phyloP scores from a whole-genome alignment of 2,329 filamentous ascomycete genomes.

The Neonectria hederae region DNA sequence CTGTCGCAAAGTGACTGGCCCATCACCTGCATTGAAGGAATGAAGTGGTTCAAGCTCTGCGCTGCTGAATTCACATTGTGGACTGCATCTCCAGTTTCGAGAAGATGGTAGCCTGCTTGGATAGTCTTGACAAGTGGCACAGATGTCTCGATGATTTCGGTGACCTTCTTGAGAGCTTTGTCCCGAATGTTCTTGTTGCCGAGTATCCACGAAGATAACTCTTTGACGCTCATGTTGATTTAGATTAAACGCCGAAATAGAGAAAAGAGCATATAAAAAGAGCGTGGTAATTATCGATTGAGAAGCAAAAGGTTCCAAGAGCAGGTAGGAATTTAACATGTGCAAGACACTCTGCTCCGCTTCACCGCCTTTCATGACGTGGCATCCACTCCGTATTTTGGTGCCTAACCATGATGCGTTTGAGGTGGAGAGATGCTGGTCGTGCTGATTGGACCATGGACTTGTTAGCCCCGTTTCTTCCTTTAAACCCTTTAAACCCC shows the following conservation, averaged over 20 bases:
- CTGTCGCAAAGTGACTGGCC: slow-evolving; percentile 48
- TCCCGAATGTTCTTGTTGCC: neutral
- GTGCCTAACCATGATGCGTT: neutral
- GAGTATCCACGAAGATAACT: neutral
- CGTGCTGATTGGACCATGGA: neutral
- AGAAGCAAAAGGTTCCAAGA: neutral
- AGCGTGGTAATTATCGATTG: neutral
- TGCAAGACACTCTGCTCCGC: neutral
- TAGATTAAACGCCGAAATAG: neutral
- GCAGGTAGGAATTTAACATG: neutral
- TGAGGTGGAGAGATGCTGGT: neutral
- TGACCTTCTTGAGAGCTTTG: neutral
- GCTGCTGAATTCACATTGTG: slow-evolving; percentile 31
- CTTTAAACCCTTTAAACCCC: no score
- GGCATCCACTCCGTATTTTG: neutral
- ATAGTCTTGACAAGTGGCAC: slow-evolving; percentile 36
- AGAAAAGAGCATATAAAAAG: neutral
- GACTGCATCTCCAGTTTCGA: slow-evolving; percentile 38
- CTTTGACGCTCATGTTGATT: neutral
- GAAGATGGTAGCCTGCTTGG: slow-evolving; percentile 40
- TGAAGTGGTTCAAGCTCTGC: slow-evolving; percentile 24
- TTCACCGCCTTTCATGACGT: slow-evolving; percentile 8
- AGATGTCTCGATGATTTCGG: neutral
- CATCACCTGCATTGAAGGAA: slow-evolving; percentile 49
- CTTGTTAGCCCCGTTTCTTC: neutral